Conservation (phyloP, 2,329 filamentous ascomycete species). For the Talaromyces islandicus region DNA sequence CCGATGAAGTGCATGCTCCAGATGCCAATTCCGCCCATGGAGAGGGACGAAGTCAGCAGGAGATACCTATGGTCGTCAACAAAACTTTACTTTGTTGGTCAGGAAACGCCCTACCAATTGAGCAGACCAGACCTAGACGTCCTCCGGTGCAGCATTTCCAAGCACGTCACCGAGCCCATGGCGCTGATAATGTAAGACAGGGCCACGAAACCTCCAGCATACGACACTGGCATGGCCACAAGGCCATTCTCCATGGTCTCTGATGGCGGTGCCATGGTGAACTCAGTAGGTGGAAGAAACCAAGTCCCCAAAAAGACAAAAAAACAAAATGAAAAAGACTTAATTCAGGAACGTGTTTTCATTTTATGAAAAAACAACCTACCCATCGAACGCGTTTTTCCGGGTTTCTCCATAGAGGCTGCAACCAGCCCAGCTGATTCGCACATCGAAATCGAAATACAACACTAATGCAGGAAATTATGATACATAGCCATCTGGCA, state of each 20-base stretch:
- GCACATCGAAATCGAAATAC: neutral
- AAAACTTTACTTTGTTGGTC: neutral
- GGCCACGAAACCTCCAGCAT: constrained; percentile 53
- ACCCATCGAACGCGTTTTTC: neutral
- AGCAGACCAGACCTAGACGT: constrained; percentile 62
- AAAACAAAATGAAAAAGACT: neutral
- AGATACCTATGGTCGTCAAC: constrained; percentile 46
- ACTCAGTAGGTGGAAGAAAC: neutral
- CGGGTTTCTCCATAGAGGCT: neutral
- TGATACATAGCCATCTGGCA: neutral
- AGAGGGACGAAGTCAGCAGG: constrained; percentile 57
- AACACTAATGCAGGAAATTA: neutral
- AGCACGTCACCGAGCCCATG: constrained; percentile 68
- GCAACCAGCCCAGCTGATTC: neutral
- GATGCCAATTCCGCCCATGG: constrained; percentile 68
- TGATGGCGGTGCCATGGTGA: constrained; percentile 3
- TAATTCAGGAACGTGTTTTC: neutral
- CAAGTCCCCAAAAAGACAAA: no score
- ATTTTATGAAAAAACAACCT: neutral
- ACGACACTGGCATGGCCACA: constrained; percentile 6
- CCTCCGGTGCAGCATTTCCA: constrained; percentile 74
- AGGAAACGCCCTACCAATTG: constrained; percentile 54
- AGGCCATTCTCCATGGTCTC: constrained; percentile 6
- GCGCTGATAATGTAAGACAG: constrained; percentile 66
- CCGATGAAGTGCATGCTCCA: constrained; percentile 83